Base-by-base conservation (phyloP, 108 stramenopile species). In the Cyclotella cryptica region DNA sequence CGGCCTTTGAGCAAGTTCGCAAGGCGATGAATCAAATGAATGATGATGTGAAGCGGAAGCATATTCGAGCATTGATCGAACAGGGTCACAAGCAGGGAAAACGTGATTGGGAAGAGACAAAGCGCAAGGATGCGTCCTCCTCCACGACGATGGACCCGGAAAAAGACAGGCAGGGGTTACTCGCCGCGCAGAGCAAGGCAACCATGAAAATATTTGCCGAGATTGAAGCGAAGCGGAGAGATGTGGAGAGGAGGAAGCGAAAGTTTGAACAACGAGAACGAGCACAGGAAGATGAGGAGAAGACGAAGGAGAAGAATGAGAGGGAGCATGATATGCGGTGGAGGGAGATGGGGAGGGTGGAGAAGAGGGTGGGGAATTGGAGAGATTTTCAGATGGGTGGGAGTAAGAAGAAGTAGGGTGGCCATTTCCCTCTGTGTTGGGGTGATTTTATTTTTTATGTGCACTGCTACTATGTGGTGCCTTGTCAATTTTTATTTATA, bases 351-450 rank as follows among this genome's bases (percentile, higher is more conserved):
- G 84, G 85, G 35, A 81, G 95, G 5, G 90, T 92, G 2, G 92
- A 93, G 61, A 96, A 93, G 59, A 84, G 95, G 4, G 78, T 96
- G 55, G 92, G 95, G n/a, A 96, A 92, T 87, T 96, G 95, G 95
- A 75, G 95, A 55, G 87, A 93, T 55, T 96, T 96, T 84, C 74
- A 82, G 51, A 69, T 28, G n/a, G 79, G n/a, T n/a, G n/a, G 66
- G 15, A 51, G 71, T 13, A 70, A 66, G 27, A 79, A 35, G 6
- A 35, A 35, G 6, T 35, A 35, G 35, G 35, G 2, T 35, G 6
- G 35, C 2, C 35, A 35, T 35, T 35, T 2, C 35, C n/a, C n/a
- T n/a, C n/a, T n/a, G n/a, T n/a, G n/a, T n/a, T n/a, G n/a, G n/a
- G n/a, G n/a, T n/a, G n/a, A n/a, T n/a, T n/a, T n/a, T n/a, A n/a